phyloP scores from a whole-genome alignment of 1,284 basidiomycete genomes.

The Austroboletus novae-zelandiae region DNA sequence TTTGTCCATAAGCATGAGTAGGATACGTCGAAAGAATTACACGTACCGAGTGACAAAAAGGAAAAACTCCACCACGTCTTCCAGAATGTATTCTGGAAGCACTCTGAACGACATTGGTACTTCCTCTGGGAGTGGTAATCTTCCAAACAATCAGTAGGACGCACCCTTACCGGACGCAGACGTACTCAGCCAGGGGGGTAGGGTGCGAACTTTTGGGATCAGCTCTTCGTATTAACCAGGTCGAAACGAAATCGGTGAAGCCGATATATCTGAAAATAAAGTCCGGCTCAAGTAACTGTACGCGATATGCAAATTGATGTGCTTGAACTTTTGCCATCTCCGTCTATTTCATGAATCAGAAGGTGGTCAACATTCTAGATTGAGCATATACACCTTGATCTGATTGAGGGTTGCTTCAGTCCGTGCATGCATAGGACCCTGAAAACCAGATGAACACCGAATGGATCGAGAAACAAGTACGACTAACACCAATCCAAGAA shows the following conservation, averaged over 20 bases:
- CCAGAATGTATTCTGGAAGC: conserved; percentile 92
- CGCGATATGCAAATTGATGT: conserved; percentile 77
- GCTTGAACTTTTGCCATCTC: conserved; percentile 70
- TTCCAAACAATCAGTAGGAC: conserved; percentile 33
- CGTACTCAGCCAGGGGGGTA: conserved; percentile 62
- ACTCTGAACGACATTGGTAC: conserved; percentile 85
- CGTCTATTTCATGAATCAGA: conserved; percentile 37
- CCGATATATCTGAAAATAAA: conserved; percentile 78
- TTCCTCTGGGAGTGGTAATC: conserved; percentile 83
- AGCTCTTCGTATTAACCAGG: conserved; percentile 92
- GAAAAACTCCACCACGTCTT: conserved; percentile 91
- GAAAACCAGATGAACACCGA: conserved; percentile 12
- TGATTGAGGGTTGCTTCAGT: conserved; percentile 67
- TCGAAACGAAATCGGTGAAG: conserved; percentile 89
- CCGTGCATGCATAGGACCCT: conserved; percentile 70
- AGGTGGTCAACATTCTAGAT: background rate
- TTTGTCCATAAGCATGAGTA: conserved; percentile 10
- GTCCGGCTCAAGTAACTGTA: conserved; percentile 86
- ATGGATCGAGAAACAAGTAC: background rate
- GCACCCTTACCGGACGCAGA: conserved; percentile 10
- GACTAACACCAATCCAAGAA: conserved; percentile 72
- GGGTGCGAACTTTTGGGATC: conserved; percentile 86
- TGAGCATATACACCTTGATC: conserved; percentile 54
- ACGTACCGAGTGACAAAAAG: conserved; percentile 77
- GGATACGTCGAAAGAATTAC: conserved; percentile 18